Conservation (phyloP, 2,329 filamentous ascomycete species). For the Cryphonectria carpinicola region DNA sequence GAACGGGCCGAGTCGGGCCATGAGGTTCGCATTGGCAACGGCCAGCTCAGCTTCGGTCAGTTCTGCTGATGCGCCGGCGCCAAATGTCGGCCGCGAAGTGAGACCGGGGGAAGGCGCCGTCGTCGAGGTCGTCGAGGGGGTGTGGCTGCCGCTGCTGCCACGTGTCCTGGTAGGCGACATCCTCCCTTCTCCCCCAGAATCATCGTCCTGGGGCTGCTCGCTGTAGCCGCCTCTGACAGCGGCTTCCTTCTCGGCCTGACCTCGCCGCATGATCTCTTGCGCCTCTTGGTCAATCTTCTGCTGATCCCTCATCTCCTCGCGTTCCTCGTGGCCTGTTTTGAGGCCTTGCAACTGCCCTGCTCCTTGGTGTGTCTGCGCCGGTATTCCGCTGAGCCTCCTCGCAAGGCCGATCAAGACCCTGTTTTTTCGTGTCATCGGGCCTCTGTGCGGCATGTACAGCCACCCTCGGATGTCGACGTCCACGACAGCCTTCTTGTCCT, state of each 20-base stretch:
- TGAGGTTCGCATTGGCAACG: conserved; percentile 82
- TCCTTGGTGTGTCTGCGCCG: conserved; percentile 60
- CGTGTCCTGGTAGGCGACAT: conserved; percentile 35
- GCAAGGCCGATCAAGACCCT: conserved; percentile 85
- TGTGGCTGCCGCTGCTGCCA: conserved; percentile 34
- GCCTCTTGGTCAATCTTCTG: conserved; percentile 76
- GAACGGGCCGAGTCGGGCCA: conserved; percentile 87
- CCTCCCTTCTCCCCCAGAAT: conserved; percentile 42
- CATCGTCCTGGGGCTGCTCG: conserved; percentile 59
- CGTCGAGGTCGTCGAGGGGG: conserved; percentile 46
- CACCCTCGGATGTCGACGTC: conserved; percentile 96
- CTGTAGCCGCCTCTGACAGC: conserved; percentile 76
- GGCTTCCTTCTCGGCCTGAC: conserved; percentile 70
- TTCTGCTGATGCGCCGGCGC: conserved; percentile 44
- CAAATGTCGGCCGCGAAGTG: conserved; percentile 43
- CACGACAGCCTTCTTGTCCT: conserved; percentile 83
- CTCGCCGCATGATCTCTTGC: conserved; percentile 73
- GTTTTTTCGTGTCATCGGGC: conserved; percentile 85
- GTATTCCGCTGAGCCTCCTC: conserved; percentile 83
- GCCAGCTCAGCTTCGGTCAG: conserved; percentile 77
- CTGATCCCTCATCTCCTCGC: conserved; percentile 57
- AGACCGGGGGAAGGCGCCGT: conserved; percentile 49
- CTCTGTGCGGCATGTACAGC: conserved; percentile 86
- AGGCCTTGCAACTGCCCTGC: conserved; percentile 33
- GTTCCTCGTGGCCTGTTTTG: conserved; percentile 42